Evolutionary conservation across 352 stramenopile genomes (phyloP), one percentile per base, ranked within the genome.

Genomic region (Phytophthora cajani): DNA sequence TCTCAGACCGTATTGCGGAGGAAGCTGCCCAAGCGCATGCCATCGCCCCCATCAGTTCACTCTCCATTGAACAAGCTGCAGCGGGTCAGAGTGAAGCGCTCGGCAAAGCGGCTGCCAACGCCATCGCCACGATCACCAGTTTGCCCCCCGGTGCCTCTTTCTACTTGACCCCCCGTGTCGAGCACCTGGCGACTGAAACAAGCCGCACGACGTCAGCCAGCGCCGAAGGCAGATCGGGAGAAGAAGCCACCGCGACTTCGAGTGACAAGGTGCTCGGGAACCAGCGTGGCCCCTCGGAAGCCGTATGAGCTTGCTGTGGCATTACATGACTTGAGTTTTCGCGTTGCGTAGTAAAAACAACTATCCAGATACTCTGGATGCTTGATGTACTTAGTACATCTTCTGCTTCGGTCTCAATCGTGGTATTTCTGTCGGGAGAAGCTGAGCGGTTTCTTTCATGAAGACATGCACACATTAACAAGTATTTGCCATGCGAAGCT

Each of bases 1-100:
- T 17, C 6, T 23, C 25, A 82, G 75, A 85, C 52, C 78, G 78
- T 19, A 54, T 78, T 61, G 60, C 66, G 10, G 78, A 84, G 47
- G 77, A 84, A 53, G 51, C 67, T 27, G 54, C 66, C 5, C 68
- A 70, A 61, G 58, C 62, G 32, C 69, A 71, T 50, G 54, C 62
- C 14, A 61, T 72, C 33, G 50, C 42, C 21, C 58, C 77, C 2
- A 58, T 70, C 36, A 21, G 62, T 10, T 72, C 67, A 11, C 71
- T 71, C 21, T 67, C 67, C 1, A 46, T 59, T 58, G 74, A 81
- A 32, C 73, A 81, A 51, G 6, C 64, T 54, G 47, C 49, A 23
- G 12, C 54, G 42, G 23, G 54, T n/a, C 19, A 66, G 52, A 72
- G 40, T 9, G 67, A 78, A 23, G 27, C 58, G 44, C 56, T 57